phyloP scores from a whole-genome alignment of 2,329 filamentous ascomycete genomes.

The Talaromyces atroroseus region DNA sequence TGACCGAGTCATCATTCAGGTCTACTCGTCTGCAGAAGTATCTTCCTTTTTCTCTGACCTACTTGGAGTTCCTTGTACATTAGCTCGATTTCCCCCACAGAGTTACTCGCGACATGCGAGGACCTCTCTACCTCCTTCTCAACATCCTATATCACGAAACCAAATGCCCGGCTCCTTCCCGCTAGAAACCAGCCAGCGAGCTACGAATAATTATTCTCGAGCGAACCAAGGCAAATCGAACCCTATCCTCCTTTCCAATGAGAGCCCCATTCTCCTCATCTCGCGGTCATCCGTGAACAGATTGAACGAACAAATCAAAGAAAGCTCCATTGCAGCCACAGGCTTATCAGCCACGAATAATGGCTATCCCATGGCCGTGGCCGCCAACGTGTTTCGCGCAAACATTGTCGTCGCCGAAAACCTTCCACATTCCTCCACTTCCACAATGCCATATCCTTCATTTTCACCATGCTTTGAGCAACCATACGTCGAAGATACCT shows the following conservation, averaged over 20 bases:
- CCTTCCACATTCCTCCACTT: conserved; percentile 21
- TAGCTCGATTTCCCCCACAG: conserved; percentile 76
- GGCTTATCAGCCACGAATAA: conserved; percentile 40
- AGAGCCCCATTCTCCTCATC: conserved; percentile 85
- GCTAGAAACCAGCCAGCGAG: conserved; percentile 24
- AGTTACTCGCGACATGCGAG: conserved; percentile 64
- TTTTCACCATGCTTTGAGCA: conserved; percentile 30
- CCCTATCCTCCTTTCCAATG: conserved; percentile 78
- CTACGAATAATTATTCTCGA: not conserved
- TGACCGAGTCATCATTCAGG: conserved; percentile 65
- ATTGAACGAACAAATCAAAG: conserved; percentile 68
- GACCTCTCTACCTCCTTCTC: conserved; percentile 50
- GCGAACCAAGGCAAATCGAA: conserved; percentile 29
- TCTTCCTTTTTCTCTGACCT: conserved; percentile 71
- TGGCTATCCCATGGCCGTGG: conserved; percentile 48
- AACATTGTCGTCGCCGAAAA: conserved; percentile 70
- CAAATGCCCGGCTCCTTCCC: conserved; percentile 53
- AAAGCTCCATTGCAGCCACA: conserved; percentile 31
- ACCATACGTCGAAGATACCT: conserved; percentile 75
- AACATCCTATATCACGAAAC: not conserved
- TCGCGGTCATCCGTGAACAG: conserved; percentile 72
- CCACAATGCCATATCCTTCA: not conserved
- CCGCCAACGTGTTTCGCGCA: conserved; percentile 74
- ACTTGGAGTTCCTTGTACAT: conserved; percentile 71
- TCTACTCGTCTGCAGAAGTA: conserved; percentile 62